Evolutionary conservation across 1,139 yeast genomes (phyloP), one percentile per base, ranked within the genome.

Genomic region (Suhomyces choctaworum): DNA sequence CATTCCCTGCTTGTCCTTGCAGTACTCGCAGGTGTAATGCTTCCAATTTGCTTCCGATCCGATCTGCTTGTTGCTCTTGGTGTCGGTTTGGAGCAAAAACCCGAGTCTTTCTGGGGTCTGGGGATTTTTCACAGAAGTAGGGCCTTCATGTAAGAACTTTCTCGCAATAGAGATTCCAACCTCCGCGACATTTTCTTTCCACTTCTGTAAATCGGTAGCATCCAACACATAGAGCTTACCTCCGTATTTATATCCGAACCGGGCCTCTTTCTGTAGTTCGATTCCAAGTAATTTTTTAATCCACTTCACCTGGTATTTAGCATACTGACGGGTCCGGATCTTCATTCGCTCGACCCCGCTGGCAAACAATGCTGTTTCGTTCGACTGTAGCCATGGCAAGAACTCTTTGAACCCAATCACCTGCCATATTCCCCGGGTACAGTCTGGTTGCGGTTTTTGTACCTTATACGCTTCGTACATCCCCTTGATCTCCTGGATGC

Each of bases 391-490:
- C 83, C 89, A 90, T 0, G 96, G 95, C 25, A 89, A 57, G 54
- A 92, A 90, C 56, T 92, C 97, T 52, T 88, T 87, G 58, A 88
- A 92, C 2, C 99, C 99, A 50, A 92, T 89, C 2, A 88, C 96
- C 60, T 92, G 98, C 88, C 89, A 90, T 0, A 92, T 75, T 1
- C 98, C 97, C 36, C 76, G 66, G 34, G 86, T 82, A 37, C 79
- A 62, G 36, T 76, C 80, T 2, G 79, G 78, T 16, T 50, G 54
- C 1, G 64, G 64, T 0, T 52, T 45, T 14, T 42, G 50, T 1
- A 39, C 26, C 17, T 49, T 38, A 43, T 72, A 82, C 25, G 60
- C 66, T 0, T 59, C 51, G 51, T 73, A 80, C 54, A 92, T 55
- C 34, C 78, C 75, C 7, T 70, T 53, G 9, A 92, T 75, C 56